phyloP scores from a whole-genome alignment of 2,329 filamentous ascomycete genomes.

The Hymenoscyphus infarciens region DNA sequence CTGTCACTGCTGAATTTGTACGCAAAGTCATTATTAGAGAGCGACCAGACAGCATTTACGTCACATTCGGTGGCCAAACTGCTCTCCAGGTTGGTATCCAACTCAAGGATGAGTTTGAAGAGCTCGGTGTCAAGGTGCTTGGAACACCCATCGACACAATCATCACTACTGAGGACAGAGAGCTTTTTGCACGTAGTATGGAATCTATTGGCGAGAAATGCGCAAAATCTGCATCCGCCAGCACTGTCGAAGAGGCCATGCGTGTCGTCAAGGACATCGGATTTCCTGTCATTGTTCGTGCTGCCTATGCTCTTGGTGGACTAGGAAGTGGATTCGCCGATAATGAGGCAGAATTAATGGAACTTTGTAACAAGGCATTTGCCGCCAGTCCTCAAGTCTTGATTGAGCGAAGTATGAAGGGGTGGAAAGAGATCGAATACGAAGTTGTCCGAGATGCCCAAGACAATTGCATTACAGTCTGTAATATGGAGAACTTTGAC shows the following conservation, averaged over 20 bases:
- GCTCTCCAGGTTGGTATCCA: constrained; percentile 95
- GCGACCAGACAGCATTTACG: constrained; percentile 92
- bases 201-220: constrained; percentile 97
- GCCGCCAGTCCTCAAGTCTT: constrained; percentile 93
- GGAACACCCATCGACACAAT: constrained; percentile 97
- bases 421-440: constrained; percentile 99
- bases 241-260: constrained; percentile 82
- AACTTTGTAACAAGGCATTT: constrained; percentile 91
- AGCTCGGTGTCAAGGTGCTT: constrained; percentile 86
- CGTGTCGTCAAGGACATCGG: constrained; percentile 85
- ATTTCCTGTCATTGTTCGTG: constrained; percentile 94
- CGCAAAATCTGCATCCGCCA: constrained; percentile 93
- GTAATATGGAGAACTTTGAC: constrained; percentile 99
- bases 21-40: constrained; percentile 96
- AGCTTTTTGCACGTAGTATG: constrained; percentile 97
- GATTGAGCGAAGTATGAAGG: constrained; percentile 98
- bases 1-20: constrained; percentile 94
- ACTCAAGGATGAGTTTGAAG: constrained; percentile 94
- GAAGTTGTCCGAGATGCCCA: constrained; percentile 93
- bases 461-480: constrained; percentile 99
- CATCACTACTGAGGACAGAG: constrained; percentile 96
- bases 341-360: constrained; percentile 74
- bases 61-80: constrained; percentile 96
- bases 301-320: constrained; percentile 92
- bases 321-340: constrained; percentile 94